These are phyloP conservation scores for Massariosphaeria phaeospora DNA, from an alignment of 495 filamentous ascomycete genomes.

Conservation along the genomic window DNA sequence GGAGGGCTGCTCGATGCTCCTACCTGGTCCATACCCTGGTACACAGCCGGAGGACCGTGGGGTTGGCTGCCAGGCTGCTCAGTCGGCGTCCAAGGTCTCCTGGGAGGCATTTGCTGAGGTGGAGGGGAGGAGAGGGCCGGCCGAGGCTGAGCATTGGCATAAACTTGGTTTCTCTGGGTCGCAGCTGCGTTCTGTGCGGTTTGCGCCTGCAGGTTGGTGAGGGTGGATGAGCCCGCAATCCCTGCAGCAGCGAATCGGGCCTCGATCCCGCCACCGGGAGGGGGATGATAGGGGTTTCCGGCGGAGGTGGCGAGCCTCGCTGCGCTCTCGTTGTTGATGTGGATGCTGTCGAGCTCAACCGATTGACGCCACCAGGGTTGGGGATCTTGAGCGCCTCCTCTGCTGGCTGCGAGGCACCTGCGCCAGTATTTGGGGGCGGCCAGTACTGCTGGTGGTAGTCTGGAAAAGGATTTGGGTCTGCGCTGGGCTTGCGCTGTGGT, in stretches of 20 bases:
- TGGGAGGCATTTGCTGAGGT: conserved; percentile 46
- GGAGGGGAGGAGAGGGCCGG: conserved; percentile 34
- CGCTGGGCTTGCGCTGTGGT: conserved; percentile 36
- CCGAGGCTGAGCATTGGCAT: conserved; percentile 49
- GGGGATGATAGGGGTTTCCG: conserved; percentile 83
- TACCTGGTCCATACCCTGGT: conserved; percentile 70
- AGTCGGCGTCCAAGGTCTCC: conserved; percentile 91
- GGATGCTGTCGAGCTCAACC: conserved; percentile 81
- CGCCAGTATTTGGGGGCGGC: conserved; percentile 46
- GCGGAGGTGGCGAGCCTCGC: conserved; percentile 88
- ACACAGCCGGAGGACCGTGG: conserved; percentile 88
- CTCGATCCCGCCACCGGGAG: conserved; percentile 74
- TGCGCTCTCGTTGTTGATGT: conserved; percentile 89
- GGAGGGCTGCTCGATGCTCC: conserved; percentile 37
- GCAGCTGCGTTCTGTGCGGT: conserved; percentile 77
- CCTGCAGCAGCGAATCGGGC: conserved; percentile 84
- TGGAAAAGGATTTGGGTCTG: conserved; percentile 46
- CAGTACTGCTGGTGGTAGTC: conserved; percentile 65
- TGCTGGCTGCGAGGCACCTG: background rate
- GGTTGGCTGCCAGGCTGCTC: conserved; percentile 83
- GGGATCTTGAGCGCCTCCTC: conserved; percentile 37
- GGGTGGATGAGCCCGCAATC: conserved; percentile 76
- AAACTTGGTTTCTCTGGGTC: conserved; percentile 68
- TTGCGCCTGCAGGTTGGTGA: conserved; percentile 73
- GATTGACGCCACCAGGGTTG: conserved; percentile 58